A percentile compares a stretch with the other conserved stretches of the same genome.
Evolutionary conservation across 1,284 basidiomycete genomes (phyloP).

Genomic region (Irpex sp.): DNA sequence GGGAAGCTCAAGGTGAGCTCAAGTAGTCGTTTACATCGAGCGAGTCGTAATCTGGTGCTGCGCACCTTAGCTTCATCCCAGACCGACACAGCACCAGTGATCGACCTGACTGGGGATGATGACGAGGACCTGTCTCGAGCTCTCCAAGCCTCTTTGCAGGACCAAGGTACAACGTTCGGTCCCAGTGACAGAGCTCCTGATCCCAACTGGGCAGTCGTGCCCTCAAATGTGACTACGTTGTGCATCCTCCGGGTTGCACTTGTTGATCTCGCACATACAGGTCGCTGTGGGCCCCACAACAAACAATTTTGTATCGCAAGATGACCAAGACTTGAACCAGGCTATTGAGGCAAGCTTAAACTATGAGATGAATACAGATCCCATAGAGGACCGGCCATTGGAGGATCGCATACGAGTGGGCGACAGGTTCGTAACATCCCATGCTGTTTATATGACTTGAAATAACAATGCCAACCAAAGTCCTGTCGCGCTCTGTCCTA

Average conservation of each 20-base stretch:
- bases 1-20: slow-evolving; percentile 16
- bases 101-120: slow-evolving; percentile 55
- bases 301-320: slow-evolving; percentile 31
- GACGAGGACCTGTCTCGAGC: slow-evolving; percentile 46
- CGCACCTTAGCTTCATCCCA: slow-evolving; percentile 27
- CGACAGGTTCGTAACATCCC: slow-evolving; percentile 42
- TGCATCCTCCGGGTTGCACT: not conserved
- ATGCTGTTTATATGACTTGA: slow-evolving; percentile 2
- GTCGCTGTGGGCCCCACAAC: not conserved
- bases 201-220: slow-evolving; percentile 64
- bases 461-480: slow-evolving; percentile 29
- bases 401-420: slow-evolving; percentile 53
- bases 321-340: slow-evolving; percentile 56
- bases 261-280: not conserved
- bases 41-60: not conserved
- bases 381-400: slow-evolving; percentile 38
- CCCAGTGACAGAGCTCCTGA: slow-evolving; percentile 59
- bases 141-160: slow-evolving; percentile 48
- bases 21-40: not conserved
- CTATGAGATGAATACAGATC: slow-evolving; percentile 27
- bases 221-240: slow-evolving; percentile 48
- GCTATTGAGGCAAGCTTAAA: slow-evolving; percentile 65
- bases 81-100: slow-evolving; percentile 35
- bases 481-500: slow-evolving; percentile 62
- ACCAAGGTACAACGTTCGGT: slow-evolving; percentile 40